Evolutionary conservation across 1,284 basidiomycete genomes (phyloP).

Genomic region (Leccinum solheimii): DNA sequence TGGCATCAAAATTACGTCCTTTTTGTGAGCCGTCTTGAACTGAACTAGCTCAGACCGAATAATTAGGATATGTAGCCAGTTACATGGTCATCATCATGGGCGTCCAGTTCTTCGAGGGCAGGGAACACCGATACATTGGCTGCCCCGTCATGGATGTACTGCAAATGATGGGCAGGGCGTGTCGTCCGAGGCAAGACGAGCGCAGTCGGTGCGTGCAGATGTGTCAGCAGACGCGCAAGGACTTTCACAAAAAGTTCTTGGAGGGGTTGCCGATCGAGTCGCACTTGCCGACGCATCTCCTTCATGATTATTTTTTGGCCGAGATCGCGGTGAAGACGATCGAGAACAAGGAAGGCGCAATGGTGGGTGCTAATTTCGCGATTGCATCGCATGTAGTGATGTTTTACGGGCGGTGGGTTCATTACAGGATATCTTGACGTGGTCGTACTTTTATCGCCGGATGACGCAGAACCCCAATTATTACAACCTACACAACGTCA

Average conservation of each 20-base stretch:
- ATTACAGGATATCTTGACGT: constrained; percentile 82
- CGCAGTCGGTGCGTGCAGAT: constrained; percentile 67
- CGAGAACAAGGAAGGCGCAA: constrained; percentile 51
- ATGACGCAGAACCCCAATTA: constrained; percentile 97
- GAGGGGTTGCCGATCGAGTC: constrained; percentile 56
- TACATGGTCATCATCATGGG: constrained; percentile 99
- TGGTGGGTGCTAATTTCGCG: constrained; percentile 51
- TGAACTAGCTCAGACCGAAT: neutral
- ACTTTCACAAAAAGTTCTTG: constrained; percentile 99
- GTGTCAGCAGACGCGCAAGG: constrained; percentile 31
- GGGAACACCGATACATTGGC: constrained; percentile 85
- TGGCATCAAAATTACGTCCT: constrained; percentile 80
- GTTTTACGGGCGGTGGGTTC: neutral
- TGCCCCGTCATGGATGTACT: constrained; percentile 97
- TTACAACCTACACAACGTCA: constrained; percentile 93
- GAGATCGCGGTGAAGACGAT: constrained; percentile 95
- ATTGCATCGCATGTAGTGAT: neutral
- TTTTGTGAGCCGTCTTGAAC: neutral
- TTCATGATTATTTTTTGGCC: constrained; percentile 97
- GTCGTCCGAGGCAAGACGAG: constrained; percentile 83
- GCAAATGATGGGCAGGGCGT: constrained; percentile 98
- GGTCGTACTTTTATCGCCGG: constrained; percentile 95
- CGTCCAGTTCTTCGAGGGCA: constrained; percentile 93
- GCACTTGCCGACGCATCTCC: constrained; percentile 80
- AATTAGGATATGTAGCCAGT: constrained; percentile 85